phyloP scores from a whole-genome alignment of 306 rosid genomes.

The Cicer chorassanicum region DNA sequence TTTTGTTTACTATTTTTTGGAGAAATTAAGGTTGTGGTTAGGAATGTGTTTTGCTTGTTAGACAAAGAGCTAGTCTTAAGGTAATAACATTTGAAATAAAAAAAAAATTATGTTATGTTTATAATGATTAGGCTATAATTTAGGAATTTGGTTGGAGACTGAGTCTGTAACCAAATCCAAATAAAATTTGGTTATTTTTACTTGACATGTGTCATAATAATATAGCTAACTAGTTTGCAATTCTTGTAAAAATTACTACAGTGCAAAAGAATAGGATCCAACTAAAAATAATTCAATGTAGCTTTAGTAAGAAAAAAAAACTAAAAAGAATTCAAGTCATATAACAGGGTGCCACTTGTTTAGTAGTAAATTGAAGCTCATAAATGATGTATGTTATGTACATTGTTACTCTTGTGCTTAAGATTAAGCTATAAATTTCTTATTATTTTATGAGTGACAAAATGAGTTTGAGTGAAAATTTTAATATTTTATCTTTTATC shows the following conservation, averaged over 20 bases:
- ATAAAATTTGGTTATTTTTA: background rate
- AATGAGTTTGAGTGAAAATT: no score
- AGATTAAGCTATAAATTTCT: no score
- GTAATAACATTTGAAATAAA: background rate
- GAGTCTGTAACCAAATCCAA: background rate
- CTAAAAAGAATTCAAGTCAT: background rate
- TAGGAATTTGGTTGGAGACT: background rate
- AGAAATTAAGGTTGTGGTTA: background rate
- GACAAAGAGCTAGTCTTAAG: slow-evolving; percentile 46
- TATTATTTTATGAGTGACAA: no score
- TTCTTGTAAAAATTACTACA: background rate
- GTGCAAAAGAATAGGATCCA: background rate
- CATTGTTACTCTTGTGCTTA: no score
- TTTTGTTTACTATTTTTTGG: slow-evolving; percentile 18
- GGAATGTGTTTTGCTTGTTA: slow-evolving; percentile 1
- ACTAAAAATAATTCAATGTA: no score
- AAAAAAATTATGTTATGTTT: background rate
- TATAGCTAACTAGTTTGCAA: background rate
- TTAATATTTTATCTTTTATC: no score
- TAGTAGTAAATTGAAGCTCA: no score
- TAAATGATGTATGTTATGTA: no score
- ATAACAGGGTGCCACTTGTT: background rate
- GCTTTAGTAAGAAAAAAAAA: no score
- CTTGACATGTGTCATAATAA: background rate
- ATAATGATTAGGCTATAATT: background rate